Evolutionary conservation across 192 early-diverging fungal species (phyloP).

Genomic region (Linderina pennispora): DNA sequence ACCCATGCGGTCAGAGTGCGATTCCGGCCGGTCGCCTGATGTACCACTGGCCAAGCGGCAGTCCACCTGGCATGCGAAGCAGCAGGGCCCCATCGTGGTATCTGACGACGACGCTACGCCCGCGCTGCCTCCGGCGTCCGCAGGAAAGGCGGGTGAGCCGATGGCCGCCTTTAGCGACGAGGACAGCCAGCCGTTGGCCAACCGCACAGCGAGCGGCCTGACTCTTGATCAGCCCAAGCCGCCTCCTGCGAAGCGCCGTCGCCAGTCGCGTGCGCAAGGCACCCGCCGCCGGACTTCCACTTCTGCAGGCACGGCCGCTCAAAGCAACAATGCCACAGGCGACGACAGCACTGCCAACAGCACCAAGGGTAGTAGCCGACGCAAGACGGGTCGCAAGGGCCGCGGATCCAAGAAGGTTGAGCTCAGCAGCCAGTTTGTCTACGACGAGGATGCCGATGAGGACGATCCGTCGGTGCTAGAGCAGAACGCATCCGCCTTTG

Average conservation of each 20-base stretch:
- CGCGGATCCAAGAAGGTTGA: slow-evolving; percentile 30
- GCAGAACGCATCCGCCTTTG: slow-evolving; percentile 14
- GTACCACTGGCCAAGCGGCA: slow-evolving; percentile 6
- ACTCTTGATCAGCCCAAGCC: slow-evolving; percentile 1
- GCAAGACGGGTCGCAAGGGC: slow-evolving; percentile 10
- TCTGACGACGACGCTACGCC: background rate
- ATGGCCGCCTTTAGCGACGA: slow-evolving; percentile 24
- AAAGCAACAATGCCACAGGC: slow-evolving; percentile 7
- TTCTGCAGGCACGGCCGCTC: background rate
- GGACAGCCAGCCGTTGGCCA: slow-evolving; percentile 23
- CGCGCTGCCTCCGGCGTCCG: too few species aligned
- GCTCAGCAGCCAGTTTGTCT: slow-evolving; percentile 36
- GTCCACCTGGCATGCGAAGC: slow-evolving; percentile 3
- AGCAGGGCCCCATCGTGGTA: slow-evolving; percentile 7
- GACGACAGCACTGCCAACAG: slow-evolving; percentile 4
- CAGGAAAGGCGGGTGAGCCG: too few species aligned
- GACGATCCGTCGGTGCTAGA: slow-evolving; percentile 22
- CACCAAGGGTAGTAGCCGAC: slow-evolving; percentile 3
- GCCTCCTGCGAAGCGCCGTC: slow-evolving; percentile 20
- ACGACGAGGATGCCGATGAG: slow-evolving; percentile 32
- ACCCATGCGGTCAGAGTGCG: background rate
- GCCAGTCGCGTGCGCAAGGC: slow-evolving; percentile 4
- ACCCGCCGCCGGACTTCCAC: slow-evolving; percentile 8
- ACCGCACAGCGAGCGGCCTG: slow-evolving; percentile 1
- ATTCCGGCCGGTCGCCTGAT: slow-evolving; percentile 4